Evolutionary conservation across 164 flowering plant genomes (phyloP).

Genomic region (Aristolochia fimbriata): DNA sequence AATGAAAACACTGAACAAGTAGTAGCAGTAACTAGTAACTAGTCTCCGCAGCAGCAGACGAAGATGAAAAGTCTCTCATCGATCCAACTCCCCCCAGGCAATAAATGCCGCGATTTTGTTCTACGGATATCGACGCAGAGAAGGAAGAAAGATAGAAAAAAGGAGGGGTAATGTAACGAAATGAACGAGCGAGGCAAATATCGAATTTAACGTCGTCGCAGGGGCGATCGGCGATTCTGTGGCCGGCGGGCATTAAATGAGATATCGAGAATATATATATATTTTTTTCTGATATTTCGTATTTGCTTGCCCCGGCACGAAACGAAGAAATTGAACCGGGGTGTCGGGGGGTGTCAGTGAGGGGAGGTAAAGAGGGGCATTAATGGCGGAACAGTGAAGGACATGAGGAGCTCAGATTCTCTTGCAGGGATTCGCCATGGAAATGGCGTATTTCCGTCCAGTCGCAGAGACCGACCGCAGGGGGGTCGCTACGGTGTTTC

Average conservation of each 20-base stretch:
- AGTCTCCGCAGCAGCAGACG: not conserved
- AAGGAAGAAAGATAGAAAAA: not conserved
- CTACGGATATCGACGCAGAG: conserved; percentile 5
- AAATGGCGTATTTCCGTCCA: not conserved
- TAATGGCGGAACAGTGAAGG: conserved; percentile 2
- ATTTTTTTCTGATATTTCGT: no score
- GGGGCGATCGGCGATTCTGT: conserved; percentile 2
- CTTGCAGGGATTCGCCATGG: not conserved
- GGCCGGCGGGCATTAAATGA: conserved; percentile 4
- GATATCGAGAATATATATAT: no score
- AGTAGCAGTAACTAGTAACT: not conserved
- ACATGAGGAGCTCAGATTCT: conserved; percentile 4
- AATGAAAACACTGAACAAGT: no score
- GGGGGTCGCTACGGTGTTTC: not conserved
- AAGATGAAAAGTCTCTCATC: not conserved
- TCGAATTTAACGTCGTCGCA: no score
- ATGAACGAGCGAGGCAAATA: no score
- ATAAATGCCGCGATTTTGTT: conserved; percentile 5
- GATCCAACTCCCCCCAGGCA: conserved; percentile 1
- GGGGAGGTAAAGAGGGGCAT: not conserved
- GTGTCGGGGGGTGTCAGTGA: not conserved
- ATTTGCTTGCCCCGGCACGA: conserved; percentile 1
- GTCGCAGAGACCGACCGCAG: no score
- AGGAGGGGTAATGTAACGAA: no score
- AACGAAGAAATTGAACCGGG: not conserved